Percentiles rank a stretch among this genome's conserved stretches.
Evolutionary conservation across 2,329 filamentous ascomycete species (phyloP).

Genomic region (Trichophyton benhamiae): DNA sequence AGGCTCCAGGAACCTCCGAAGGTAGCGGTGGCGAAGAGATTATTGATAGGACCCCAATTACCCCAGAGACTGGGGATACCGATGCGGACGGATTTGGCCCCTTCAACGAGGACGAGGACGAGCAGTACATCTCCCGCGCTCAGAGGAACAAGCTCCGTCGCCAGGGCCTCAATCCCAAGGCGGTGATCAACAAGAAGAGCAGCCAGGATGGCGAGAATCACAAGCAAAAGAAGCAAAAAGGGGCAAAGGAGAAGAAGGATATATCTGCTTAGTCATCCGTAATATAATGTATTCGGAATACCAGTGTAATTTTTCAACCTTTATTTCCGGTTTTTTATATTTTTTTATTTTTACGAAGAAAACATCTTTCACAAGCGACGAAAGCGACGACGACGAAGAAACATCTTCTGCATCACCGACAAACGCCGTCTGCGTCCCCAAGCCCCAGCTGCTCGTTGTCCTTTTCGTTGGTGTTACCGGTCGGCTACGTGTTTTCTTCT

Average conservation of each 20-base stretch:
- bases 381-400: neutral
- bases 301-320: neutral
- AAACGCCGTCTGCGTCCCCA: too few relatives aligned
- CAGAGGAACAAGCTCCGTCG: conserved; percentile 60
- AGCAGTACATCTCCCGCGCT: conserved; percentile 59
- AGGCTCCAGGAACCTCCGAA: conserved; percentile 14
- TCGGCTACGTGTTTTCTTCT: neutral
- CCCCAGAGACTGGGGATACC: conserved; percentile 27
- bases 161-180: conserved; percentile 61
- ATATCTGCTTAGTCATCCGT: neutral
- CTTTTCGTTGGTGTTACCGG: neutral
- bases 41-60: conserved; percentile 59
- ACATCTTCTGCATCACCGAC: neutral
- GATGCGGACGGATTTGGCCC: conserved; percentile 50
- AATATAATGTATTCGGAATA: conserved; percentile 2
- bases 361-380: neutral
- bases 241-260: neutral
- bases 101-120: conserved; percentile 63
- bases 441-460: too few relatives aligned
- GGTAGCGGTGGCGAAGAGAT: conserved; percentile 40
- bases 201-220: conserved; percentile 14
- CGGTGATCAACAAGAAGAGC: conserved; percentile 23
- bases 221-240: conserved; percentile 7
- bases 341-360: neutral
- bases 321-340: neutral